Base-by-base conservation (phyloP, 1,284 basidiomycete species). In the Pholiota adiposa region DNA sequence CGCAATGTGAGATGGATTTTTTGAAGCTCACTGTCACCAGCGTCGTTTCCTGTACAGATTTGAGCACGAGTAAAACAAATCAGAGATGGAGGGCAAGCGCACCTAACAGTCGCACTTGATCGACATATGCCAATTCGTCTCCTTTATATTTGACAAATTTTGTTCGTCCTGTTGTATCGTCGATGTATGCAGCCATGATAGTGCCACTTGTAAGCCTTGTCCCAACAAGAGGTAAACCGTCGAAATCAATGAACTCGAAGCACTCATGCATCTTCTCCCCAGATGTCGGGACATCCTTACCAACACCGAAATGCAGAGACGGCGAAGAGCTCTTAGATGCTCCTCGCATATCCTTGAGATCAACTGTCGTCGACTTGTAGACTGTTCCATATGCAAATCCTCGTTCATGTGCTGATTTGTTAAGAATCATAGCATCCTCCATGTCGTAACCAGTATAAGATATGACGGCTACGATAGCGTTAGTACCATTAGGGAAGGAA, bases 341-440 rank as follows among this genome's bases (percentile, higher is more conserved):
- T 6, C 92, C 92, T 36, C 82, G 82, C 61, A 90, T 79, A 59
- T 96, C 93, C 71, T 92, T 90, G 36, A 99, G 82, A 74, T 99
- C 96, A 59, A 98, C 83, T 43, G 93, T 93, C 71, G 97, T 89
- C 4, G 94, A 91, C 77, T 99, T 99, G 84, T 98, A 99, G 40
- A 99, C 88, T 0, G 96, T 95, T 21, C 97, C 97, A 72, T 99
- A 98, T 0, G 85, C 96, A 73, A 99, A 99, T 0, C 97, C 97
- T 44, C 97, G 90, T 77, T 99, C 97, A 73, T 99, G 96, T 3
- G 95, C 92, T 3, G 96, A 98, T 80, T 99, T 99, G 79, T 99
- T 99, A 55, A 99, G 79, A 67, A 99, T 99, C 97, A 99, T 99
- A 63, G 97, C 97, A 70, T 99, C 97, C 79, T 99, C 97, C 97